Evolutionary conservation across 768 basidiomycete species (phyloP).

Genomic region (Boletus rubroflammeus): DNA sequence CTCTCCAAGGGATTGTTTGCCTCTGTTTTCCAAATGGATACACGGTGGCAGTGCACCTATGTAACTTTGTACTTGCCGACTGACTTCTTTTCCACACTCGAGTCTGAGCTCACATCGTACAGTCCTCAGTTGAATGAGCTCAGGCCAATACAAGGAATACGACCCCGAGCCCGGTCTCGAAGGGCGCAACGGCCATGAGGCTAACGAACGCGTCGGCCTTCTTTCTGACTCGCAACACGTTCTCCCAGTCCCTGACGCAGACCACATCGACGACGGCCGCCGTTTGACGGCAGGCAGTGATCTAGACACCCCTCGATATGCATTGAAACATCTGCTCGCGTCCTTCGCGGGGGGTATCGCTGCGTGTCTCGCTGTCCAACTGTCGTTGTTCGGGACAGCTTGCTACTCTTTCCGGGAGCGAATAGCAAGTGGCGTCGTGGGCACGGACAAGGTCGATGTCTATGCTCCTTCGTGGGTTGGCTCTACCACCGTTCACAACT

Average conservation of each 20-base stretch:
- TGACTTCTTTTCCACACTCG: background rate
- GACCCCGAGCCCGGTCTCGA: conserved; percentile 42
- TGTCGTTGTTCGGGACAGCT: conserved; percentile 33
- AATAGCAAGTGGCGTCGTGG: background rate
- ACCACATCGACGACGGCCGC: conserved; percentile 3
- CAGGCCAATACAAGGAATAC: conserved; percentile 22
- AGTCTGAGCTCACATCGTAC: background rate
- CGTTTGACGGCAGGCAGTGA: conserved; percentile 12
- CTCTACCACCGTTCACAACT: conserved; percentile 64
- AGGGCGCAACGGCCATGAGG: background rate
- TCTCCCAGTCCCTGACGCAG: conserved; percentile 4
- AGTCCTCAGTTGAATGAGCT: conserved; percentile 1
- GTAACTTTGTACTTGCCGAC: background rate
- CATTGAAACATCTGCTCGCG: conserved; percentile 35
- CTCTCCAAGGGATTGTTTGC: too few relatives aligned
- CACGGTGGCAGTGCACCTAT: background rate
- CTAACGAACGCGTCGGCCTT: conserved; percentile 36
- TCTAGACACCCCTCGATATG: conserved; percentile 14
- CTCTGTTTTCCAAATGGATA: background rate
- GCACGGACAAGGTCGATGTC: conserved; percentile 24
- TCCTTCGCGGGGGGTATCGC: conserved; percentile 56
- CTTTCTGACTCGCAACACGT: conserved; percentile 27
- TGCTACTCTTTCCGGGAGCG: conserved; percentile 30
- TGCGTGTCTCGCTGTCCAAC: conserved; percentile 49
- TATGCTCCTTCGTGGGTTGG: conserved; percentile 68